Percentiles rank a stretch among this genome's conserved stretches.
phyloP scores from a whole-genome alignment of 495 filamentous ascomycete species.

The Thermothielavioides terrestris region DNA sequence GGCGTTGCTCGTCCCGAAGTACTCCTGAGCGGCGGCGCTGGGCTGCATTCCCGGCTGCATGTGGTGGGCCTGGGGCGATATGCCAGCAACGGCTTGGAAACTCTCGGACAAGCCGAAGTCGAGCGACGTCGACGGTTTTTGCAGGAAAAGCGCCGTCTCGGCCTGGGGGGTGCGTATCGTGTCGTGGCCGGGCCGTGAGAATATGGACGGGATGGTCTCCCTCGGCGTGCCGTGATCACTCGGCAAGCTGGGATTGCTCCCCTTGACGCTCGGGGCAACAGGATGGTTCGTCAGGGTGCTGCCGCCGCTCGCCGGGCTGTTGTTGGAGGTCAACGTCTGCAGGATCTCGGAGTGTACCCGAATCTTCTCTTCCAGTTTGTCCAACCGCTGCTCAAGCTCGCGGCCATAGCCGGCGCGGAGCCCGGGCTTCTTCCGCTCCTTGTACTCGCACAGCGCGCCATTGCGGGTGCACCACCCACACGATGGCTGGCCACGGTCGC shows the following conservation, averaged over 20 bases:
- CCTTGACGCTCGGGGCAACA: constrained; percentile 41
- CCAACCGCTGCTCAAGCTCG: constrained; percentile 74
- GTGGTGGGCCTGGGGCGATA: constrained; percentile 31
- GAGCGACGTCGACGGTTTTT: constrained; percentile 44
- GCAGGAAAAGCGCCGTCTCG: constrained; percentile 54
- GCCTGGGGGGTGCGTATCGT: constrained; percentile 45
- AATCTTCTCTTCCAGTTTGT: constrained; percentile 46
- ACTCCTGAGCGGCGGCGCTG: constrained; percentile 34
- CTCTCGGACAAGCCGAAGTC: constrained; percentile 31
- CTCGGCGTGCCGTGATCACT: constrained; percentile 43
- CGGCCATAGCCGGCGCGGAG: constrained; percentile 78
- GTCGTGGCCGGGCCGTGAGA: constrained; percentile 28
- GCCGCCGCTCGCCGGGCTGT: constrained; percentile 24
- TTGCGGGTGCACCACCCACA: constrained; percentile 88
- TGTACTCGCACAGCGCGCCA: constrained; percentile 69
- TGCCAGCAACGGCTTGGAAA: constrained; percentile 26
- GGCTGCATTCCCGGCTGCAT: constrained; percentile 20
- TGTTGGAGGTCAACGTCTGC: constrained; percentile 22
- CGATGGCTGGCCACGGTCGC: constrained; percentile 70
- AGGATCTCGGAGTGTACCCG: constrained; percentile 42
- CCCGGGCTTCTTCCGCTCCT: constrained; percentile 77
- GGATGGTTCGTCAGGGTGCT: constrained; percentile 24
- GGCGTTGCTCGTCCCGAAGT: constrained; percentile 30
- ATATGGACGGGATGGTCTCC: constrained; percentile 24
- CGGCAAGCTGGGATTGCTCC: constrained; percentile 34